phyloP scores from a whole-genome alignment of 176 grass and related monocot genomes.

The Alopecurus myosuroides region DNA sequence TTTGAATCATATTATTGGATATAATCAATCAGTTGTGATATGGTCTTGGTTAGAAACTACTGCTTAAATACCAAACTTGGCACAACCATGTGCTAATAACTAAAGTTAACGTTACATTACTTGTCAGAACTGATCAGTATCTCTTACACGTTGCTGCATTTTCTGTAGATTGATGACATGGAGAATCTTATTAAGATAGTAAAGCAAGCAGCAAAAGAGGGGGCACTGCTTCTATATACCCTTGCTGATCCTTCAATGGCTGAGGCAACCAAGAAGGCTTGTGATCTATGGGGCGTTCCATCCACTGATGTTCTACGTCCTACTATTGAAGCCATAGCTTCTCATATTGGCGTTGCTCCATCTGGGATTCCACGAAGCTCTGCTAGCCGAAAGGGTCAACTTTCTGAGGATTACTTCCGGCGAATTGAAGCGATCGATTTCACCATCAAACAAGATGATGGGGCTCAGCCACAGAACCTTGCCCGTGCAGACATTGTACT shows the following conservation, averaged over 20 bases:
- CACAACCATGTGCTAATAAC: not conserved
- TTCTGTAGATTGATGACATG: slow-evolving; percentile 59
- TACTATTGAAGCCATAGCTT: slow-evolving; percentile 86
- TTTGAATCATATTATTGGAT: not conserved
- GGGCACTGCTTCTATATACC: slow-evolving; percentile 80
- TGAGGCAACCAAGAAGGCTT: slow-evolving; percentile 65
- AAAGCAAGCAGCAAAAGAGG: slow-evolving; percentile 96
- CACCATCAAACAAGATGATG: slow-evolving; percentile 98
- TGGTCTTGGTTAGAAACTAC: not conserved
- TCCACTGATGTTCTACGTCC: slow-evolving; percentile 73
- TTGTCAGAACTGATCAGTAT: not conserved
- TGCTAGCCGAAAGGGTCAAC: slow-evolving; percentile 45
- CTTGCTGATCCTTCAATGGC: slow-evolving; percentile 89
- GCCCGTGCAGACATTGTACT: slow-evolving; percentile 67
- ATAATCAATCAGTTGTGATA: not conserved
- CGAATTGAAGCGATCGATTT: slow-evolving; percentile 96
- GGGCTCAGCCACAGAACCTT: slow-evolving; percentile 85
- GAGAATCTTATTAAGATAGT: slow-evolving; percentile 79
- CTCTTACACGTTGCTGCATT: slow-evolving; percentile 17
- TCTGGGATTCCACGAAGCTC: slow-evolving; percentile 86
- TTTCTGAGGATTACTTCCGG: slow-evolving; percentile 76
- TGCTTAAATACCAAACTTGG: not conserved
- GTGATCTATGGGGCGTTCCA: slow-evolving; percentile 66
- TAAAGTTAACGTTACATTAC: not conserved
- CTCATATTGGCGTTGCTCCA: slow-evolving; percentile 86